phyloP scores from a whole-genome alignment of 352 stramenopile species.

The Phytophthora hybrid region DNA sequence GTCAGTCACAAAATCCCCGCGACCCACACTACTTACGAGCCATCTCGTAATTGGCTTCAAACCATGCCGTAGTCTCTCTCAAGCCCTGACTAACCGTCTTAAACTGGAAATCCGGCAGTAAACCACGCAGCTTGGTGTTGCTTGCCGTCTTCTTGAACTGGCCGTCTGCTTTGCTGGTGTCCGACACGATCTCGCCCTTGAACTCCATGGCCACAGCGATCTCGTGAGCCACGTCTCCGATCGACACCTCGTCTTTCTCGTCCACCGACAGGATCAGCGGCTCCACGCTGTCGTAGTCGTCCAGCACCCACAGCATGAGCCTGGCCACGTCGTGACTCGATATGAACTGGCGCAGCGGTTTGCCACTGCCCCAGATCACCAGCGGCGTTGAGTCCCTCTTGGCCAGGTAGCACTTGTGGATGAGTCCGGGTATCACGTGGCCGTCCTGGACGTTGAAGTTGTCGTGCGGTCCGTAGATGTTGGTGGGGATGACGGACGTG shows the following conservation, averaged over 20 bases:
- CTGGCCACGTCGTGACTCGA: conserved; percentile 95
- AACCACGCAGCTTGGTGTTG: conserved; percentile 95
- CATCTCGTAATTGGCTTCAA: conserved; percentile 53
- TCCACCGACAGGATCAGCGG: conserved; percentile 97
- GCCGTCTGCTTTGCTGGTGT: conserved; percentile 96
- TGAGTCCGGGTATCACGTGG: conserved; percentile 98
- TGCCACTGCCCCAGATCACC: conserved; percentile 95
- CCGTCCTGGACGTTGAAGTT: conserved; percentile 98
- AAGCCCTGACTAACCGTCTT: conserved; percentile 92
- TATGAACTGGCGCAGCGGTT: conserved; percentile 98
- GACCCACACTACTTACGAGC: conserved; percentile 46
- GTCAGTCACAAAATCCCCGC: too few species aligned
- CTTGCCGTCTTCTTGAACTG: conserved; percentile 99
- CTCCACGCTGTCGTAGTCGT: conserved; percentile 87
- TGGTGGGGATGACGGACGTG: conserved; percentile 99
- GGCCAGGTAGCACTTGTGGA: conserved; percentile 98
- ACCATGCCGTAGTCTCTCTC: conserved; percentile 61
- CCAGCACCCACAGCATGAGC: conserved; percentile 91
- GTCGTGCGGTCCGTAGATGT: conserved; percentile 99
- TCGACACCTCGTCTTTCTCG: conserved; percentile 95
- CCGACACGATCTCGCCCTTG: conserved; percentile 87
- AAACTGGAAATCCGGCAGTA: conserved; percentile 94
- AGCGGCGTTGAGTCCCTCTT: conserved; percentile 93
- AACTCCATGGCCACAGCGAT: conserved; percentile 89
- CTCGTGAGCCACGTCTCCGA: conserved; percentile 92